These are phyloP conservation scores for Ceratobasidium sp. DNA, from an alignment of 1,284 basidiomycete genomes.

Conservation along the genomic window DNA sequence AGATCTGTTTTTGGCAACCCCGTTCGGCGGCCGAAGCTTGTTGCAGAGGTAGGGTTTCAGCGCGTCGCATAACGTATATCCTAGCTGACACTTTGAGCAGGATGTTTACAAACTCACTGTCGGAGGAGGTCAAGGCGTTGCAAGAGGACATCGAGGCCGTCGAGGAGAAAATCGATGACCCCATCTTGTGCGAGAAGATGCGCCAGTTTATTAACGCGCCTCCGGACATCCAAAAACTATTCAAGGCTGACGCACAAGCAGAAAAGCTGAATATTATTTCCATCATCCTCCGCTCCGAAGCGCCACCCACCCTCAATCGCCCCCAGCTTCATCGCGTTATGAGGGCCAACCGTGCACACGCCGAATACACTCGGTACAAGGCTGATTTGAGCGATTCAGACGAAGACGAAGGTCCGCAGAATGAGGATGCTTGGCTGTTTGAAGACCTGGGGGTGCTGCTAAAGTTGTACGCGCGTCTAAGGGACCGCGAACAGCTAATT, in stretches of 20 bases:
- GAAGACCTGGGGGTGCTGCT: constrained; percentile 88
- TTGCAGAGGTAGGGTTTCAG: constrained; percentile 76
- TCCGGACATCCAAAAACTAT: constrained; percentile 86
- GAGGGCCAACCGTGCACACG: constrained; percentile 81
- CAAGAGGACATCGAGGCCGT: constrained; percentile 90
- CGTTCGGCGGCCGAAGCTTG: constrained; percentile 93
- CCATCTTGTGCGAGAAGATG: constrained; percentile 89
- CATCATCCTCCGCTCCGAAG: constrained; percentile 84
- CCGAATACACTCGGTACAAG: constrained; percentile 74
- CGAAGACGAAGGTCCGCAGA: constrained; percentile 90
- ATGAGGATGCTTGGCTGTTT: constrained; percentile 95
- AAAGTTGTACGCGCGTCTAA: constrained; percentile 81
- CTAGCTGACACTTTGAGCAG: constrained; percentile 59
- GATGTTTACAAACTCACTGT: constrained; percentile 94
- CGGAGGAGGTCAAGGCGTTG: constrained; percentile 88
- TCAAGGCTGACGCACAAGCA: constrained; percentile 82
- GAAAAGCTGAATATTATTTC: constrained; percentile 87
- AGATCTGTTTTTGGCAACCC: constrained; percentile 97
- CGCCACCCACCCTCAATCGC: constrained; percentile 79
- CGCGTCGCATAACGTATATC: neutral
- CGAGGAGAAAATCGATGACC: constrained; percentile 89
- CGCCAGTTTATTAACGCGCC: constrained; percentile 88
- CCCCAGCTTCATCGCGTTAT: constrained; percentile 84
- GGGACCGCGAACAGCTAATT: constrained; percentile 94
- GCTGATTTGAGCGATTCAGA: constrained; percentile 83